Base-by-base conservation (phyloP, 768 basidiomycete genomes). In the Sarcodon sp. region DNA sequence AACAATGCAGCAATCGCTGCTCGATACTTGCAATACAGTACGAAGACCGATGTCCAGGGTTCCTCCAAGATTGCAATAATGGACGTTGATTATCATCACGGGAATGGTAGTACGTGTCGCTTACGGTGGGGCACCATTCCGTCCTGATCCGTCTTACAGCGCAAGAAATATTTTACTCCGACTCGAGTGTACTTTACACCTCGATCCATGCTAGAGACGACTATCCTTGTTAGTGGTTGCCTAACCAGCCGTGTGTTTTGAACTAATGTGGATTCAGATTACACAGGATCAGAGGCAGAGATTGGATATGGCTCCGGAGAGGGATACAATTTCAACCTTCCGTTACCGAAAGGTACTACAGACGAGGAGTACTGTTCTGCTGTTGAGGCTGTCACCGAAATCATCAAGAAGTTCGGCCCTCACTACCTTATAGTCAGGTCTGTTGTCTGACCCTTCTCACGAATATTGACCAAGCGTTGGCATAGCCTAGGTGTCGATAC, bases 61-160 rank as follows among this genome's bases (percentile, higher is more conserved):
- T 2, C 4, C 21, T 3, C 4, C 21, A 43, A 31, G 7, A 44
- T 55, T 13, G 64, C 63, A 7, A 61, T 66, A 33, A 57, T 66
- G 32, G 64, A 67, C 50, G 54, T 67, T 33, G 65, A 67, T 46
- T 67, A 64, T 48, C 65, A 66, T 35, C 66, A 65, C 45, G 65
- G 66, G 6, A 66, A 66, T 37, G 65, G 61, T n/a, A 58, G 50
- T 57, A 34, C 43, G 54, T 44, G 13, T 12, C 37, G 3, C 13
- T 6, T 6, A 10, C 15, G 3, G 13, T 8, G 16, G 13, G 18
- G 35, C 35, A 43, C 43, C 11, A 9, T 3, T 16, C 12, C 3
- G 4, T 31, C 16, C 15, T 35, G 44, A 36, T 27, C 15, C 13
- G 9, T 15, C 21, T 16, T 18, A 16, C 51, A 64, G 63, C 53